Evolutionary conservation across 345 rosid genomes (phyloP).

Genomic region (Clarkia xantiana): DNA sequence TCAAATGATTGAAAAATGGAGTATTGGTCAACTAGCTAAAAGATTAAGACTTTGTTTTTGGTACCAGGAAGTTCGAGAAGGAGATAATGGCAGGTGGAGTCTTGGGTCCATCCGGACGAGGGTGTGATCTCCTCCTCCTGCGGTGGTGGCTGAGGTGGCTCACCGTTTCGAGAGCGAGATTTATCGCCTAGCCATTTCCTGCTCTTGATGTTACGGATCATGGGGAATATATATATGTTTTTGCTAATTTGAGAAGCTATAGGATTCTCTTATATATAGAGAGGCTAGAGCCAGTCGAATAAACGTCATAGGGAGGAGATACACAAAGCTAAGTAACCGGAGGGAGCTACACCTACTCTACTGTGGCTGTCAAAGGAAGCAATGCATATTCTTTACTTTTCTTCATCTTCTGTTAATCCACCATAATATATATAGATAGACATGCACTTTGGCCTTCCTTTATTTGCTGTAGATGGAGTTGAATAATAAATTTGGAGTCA

Average conservation of each 20-base stretch:
- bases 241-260: no score
- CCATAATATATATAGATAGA: no score
- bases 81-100: constrained; percentile 25
- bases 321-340: not conserved
- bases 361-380: not conserved
- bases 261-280: no score
- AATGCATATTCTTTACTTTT: constrained; percentile 8
- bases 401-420: not conserved
- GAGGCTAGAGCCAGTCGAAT: not conserved
- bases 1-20: not conserved
- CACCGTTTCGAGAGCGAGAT: not conserved
- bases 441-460: no score
- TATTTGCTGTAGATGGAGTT: no score
- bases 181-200: constrained; percentile 13
- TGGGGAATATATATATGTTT: not conserved
- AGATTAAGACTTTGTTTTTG: not conserved
- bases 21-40: not conserved
- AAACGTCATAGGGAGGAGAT: not conserved
- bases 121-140: constrained; percentile 20
- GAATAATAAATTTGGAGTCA: no score
- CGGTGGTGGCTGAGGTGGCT: not conserved
- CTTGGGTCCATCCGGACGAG: constrained; percentile 34
- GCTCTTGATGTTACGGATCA: not conserved
- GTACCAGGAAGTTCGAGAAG: constrained; percentile 48
- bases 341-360: not conserved